Percentiles rank a stretch among this genome's conserved stretches.
phyloP scores from a whole-genome alignment of 1,284 basidiomycete species.

The Malassezia globosa region DNA sequence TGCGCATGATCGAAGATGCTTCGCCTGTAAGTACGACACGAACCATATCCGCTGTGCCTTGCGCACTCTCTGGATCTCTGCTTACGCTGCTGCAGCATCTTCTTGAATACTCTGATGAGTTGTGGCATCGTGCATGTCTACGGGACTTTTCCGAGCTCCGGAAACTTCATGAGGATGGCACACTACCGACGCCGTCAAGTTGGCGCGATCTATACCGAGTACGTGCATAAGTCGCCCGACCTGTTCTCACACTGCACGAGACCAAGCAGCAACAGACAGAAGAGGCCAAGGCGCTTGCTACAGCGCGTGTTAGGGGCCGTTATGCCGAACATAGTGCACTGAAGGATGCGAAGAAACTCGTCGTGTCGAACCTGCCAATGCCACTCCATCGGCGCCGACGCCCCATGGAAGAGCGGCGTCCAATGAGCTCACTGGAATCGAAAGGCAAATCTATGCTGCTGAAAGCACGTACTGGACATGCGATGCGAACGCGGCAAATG shows the following conservation, averaged over 20 bases:
- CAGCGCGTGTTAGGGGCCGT: slow-evolving; percentile 29
- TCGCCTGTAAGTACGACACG: slow-evolving; percentile 22
- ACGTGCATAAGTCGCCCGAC: background rate
- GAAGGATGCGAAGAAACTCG: slow-evolving; percentile 30
- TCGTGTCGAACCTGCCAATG: slow-evolving; percentile 21
- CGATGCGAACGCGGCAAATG: slow-evolving; percentile 12
- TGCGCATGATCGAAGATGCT: slow-evolving; percentile 27
- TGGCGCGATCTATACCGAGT: slow-evolving; percentile 28
- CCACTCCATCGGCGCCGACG: background rate
- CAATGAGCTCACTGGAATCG: background rate
- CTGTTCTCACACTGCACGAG: too few species aligned
- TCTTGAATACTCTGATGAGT: slow-evolving; percentile 21
- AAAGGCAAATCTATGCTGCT: slow-evolving; percentile 13
- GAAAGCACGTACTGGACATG: slow-evolving; percentile 9
- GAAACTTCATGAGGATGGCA: slow-evolving; percentile 19
- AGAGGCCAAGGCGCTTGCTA: slow-evolving; percentile 25
- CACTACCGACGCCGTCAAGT: slow-evolving; percentile 17
- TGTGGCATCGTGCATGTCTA: slow-evolving; percentile 37
- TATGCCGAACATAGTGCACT: slow-evolving; percentile 32
- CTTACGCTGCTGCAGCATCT: slow-evolving; percentile 19
- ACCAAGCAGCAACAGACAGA: slow-evolving; percentile 25
- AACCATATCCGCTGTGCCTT: too few species aligned
- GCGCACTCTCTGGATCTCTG: too few species aligned
- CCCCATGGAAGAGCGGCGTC: background rate
- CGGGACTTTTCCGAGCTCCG: slow-evolving; percentile 35